Conservation (phyloP, 2,329 filamentous ascomycete species). For the Cordyceps farinosa region DNA sequence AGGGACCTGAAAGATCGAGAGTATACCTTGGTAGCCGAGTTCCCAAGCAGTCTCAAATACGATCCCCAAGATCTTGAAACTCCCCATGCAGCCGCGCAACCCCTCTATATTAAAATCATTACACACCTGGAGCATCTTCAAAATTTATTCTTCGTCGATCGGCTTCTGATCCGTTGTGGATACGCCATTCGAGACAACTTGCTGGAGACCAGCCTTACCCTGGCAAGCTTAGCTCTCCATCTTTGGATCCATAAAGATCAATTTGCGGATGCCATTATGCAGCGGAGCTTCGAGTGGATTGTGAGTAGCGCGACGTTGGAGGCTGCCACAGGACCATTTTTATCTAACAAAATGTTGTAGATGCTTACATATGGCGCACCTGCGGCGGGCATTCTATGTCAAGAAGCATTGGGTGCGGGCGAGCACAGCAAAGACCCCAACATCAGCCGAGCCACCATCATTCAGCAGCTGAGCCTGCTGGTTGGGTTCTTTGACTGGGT, state of each 20-base stretch:
- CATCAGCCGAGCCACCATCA: slow-evolving; percentile 45
- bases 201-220: slow-evolving; percentile 43
- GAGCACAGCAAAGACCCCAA: slow-evolving; percentile 31
- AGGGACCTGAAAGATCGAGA: slow-evolving; percentile 37
- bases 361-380: slow-evolving; percentile 50
- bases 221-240: slow-evolving; percentile 43
- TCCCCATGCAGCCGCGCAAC: slow-evolving; percentile 26
- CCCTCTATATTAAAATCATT: slow-evolving; percentile 43
- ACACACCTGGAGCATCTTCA: slow-evolving; percentile 50
- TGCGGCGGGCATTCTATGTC: slow-evolving; percentile 47
- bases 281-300: slow-evolving; percentile 48
- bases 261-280: slow-evolving; percentile 32
- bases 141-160: slow-evolving; percentile 57
- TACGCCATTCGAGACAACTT: slow-evolving; percentile 37
- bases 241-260: slow-evolving; percentile 50
- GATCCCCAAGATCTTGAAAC: slow-evolving; percentile 37
- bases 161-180: slow-evolving; percentile 48
- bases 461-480: slow-evolving; percentile 50
- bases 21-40: slow-evolving; percentile 30
- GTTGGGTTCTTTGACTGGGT: slow-evolving; percentile 52
- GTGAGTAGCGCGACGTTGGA: slow-evolving; percentile 28
- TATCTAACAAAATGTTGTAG: slow-evolving; percentile 25
- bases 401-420: slow-evolving; percentile 45
- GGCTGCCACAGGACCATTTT: neutral
- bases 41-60: slow-evolving; percentile 39